phyloP scores from a whole-genome alignment of 192 early-diverging fungal genomes.

The Geranomyces variabilis region DNA sequence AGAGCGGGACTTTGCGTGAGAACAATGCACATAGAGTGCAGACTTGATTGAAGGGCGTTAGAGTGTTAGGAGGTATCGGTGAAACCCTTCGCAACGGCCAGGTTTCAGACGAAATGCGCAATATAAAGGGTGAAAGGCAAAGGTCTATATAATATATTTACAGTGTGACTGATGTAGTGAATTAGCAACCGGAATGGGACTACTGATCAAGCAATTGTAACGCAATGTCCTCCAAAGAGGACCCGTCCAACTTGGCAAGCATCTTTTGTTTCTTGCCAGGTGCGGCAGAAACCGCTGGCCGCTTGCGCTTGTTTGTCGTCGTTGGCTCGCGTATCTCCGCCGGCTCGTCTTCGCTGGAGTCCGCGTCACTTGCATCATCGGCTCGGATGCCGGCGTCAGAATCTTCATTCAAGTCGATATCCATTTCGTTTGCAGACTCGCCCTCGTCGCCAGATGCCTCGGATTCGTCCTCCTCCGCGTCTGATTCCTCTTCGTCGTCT shows the following conservation, averaged over 20 bases:
- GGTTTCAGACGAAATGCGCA: no score
- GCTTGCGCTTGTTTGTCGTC: not conserved
- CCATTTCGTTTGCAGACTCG: conserved; percentile 32
- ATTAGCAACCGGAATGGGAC: no score
- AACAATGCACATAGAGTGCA: no score
- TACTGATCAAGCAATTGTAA: conserved; percentile 19
- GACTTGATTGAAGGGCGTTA: no score
- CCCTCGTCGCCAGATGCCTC: conserved; percentile 26
- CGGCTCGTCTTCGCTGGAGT: conserved; percentile 2
- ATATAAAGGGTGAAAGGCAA: no score
- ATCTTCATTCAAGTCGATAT: conserved; percentile 46
- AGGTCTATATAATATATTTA: no score
- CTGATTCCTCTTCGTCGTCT: not conserved
- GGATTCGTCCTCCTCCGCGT: conserved; percentile 20
- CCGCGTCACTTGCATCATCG: conserved; percentile 12
- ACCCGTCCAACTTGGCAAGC: conserved; percentile 9
- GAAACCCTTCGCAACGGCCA: no score
- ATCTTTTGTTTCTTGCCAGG: conserved; percentile 20
- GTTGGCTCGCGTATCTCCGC: conserved; percentile 12
- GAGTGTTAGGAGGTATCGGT: no score
- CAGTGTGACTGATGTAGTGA: no score
- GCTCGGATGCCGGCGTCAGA: conserved; percentile 23
- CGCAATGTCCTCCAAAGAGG: conserved; percentile 35
- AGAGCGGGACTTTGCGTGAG: no score
- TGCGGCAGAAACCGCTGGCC: not conserved